phyloP scores from a whole-genome alignment of 805 yeast genomes.

The Cyberlindnera veronae region DNA sequence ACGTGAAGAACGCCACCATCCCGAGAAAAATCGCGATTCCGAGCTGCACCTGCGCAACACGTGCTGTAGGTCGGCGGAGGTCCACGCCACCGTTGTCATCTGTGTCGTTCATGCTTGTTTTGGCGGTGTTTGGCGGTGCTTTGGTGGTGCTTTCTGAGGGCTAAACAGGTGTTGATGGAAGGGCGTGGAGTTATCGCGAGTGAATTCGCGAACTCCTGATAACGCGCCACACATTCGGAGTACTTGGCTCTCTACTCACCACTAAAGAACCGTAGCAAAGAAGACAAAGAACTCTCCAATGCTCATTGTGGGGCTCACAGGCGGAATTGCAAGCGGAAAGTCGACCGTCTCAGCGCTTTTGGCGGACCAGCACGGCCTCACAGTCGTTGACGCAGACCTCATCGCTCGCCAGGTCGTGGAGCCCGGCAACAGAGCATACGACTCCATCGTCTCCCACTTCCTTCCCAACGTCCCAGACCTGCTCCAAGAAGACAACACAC shows the following conservation, averaged over 20 bases:
- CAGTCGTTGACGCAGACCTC: slow-evolving; percentile 84
- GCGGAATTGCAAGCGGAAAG: slow-evolving; percentile 97
- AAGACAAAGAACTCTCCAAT: slow-evolving; percentile 45
- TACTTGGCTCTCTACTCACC: not conserved
- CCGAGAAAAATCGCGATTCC: slow-evolving; percentile 70
- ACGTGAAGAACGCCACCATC: slow-evolving; percentile 57
- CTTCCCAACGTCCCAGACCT: slow-evolving; percentile 48
- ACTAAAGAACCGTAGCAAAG: not conserved
- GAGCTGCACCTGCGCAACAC: slow-evolving; percentile 77
- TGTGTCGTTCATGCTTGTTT: slow-evolving; percentile 1
- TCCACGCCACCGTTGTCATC: slow-evolving; percentile 15
- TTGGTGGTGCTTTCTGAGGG: not conserved
- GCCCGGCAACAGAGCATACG: slow-evolving; percentile 74
- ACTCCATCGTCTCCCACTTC: slow-evolving; percentile 60
- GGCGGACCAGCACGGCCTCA: slow-evolving; percentile 44
- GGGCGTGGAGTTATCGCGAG: too few relatives aligned
- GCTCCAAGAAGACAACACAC: slow-evolving; percentile 30
- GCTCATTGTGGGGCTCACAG: slow-evolving; percentile 94
- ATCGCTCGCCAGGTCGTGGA: slow-evolving; percentile 83
- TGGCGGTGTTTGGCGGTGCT: not conserved
- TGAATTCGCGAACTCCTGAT: too few relatives aligned
- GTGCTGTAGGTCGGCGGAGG: slow-evolving; percentile 26
- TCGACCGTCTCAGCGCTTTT: slow-evolving; percentile 77
- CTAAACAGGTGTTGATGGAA: not conserved
- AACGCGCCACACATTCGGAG: not conserved